Conservation (phyloP, 106 monocot genomes). For the Chionographis japonica region DNA sequence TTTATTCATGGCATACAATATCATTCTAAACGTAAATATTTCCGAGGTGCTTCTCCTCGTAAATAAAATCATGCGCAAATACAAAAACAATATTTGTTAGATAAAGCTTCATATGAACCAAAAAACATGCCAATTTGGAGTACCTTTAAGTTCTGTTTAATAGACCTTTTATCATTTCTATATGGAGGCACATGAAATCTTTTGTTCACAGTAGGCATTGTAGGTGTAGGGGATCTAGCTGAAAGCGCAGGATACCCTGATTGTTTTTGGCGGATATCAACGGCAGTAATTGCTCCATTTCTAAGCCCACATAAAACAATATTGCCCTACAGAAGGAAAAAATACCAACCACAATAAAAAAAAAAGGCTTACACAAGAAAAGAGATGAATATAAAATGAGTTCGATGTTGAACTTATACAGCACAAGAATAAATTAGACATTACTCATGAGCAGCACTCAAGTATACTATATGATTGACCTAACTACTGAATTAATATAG, state of each 20-base stretch:
- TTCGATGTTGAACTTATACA: too few species aligned
- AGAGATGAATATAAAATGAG: neutral
- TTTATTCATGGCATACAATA: neutral
- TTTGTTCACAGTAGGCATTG: slow-evolving; percentile 1
- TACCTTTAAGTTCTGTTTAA: slow-evolving; percentile 20
- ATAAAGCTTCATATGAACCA: neutral
- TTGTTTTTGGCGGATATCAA: slow-evolving; percentile 64
- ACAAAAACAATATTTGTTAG: too few species aligned
- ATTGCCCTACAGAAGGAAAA: slow-evolving; percentile 59
- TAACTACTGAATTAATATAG: too few species aligned
- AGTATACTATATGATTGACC: too few species aligned
- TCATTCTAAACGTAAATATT: neutral
- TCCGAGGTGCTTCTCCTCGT: neutral
- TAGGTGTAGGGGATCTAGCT: slow-evolving; percentile 13
- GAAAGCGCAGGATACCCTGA: slow-evolving; percentile 12
- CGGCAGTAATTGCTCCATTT: slow-evolving; percentile 61
- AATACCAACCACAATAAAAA: neutral
- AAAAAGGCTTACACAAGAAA: neutral
- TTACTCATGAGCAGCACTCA: too few species aligned
- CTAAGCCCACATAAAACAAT: slow-evolving; percentile 75
- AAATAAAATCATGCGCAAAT: neutral
- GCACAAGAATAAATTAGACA: too few species aligned
- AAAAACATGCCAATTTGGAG: neutral
- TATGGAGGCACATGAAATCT: neutral
- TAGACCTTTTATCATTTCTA: slow-evolving; percentile 2